Evolutionary conservation across 148 eudicot species (phyloP), one percentile per base, ranked within the genome.

Genomic region (Rhododendron vialii): DNA sequence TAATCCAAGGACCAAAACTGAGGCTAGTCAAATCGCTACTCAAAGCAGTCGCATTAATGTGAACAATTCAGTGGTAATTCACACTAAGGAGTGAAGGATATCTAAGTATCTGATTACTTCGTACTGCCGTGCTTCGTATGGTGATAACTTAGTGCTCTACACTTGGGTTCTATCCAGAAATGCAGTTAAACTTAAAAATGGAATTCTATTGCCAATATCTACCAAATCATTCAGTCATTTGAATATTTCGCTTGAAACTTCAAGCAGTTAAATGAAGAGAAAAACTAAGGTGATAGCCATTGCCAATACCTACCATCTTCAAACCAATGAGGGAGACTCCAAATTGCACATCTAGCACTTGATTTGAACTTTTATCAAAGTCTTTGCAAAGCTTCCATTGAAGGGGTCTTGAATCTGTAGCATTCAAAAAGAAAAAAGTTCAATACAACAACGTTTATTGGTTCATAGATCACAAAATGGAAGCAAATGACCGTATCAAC

Each of bases 361-460:
- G 89, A 55, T 91, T 85, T 79, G 92, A 83, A 83, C 77, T 91
- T 83, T 89, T 91, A 73, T 88, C 88, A 88, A 97, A 93, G 75
- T 78, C 83, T 87, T 92, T 93, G 89, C 98, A 93, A 45, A 92
- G 86, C 93, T 93, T 94, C 99, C 99, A 97, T 73, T 90, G 93
- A 85, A 87, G 82, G 80, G 89, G 87, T 71, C 89, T 90, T 53
- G 92, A 85, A 85, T 90, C 99, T 96, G 88, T 1, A 85, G 50
- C 43, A 85, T 38, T 35, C 43, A 22, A 50, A 28, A 84, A 35
- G 50, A 84, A 76, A 28, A 22, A 67, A 12, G 74, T 26, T 65
- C 12, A 55, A 47, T 3, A 59, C 41, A 77, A 53, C 15, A 78
- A 48, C 55, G 30, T 82, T 41, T 45, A 33, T 43, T 9, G 28